phyloP scores from a whole-genome alignment of 352 stramenopile genomes.

The Phytophthora fragariaefolia region DNA sequence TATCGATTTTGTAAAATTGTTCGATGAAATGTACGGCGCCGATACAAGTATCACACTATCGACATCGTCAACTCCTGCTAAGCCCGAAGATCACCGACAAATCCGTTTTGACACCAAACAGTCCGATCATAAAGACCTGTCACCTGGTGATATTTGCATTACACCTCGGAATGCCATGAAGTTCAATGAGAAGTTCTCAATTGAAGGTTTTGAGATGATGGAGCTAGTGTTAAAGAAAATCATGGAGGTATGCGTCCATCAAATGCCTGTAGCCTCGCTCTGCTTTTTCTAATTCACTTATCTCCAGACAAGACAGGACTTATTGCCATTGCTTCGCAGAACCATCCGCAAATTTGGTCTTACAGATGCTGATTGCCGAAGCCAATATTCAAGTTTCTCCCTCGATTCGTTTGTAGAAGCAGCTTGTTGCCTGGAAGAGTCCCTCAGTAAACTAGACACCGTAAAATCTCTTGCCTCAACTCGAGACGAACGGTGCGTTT shows the following conservation, averaged over 20 bases:
- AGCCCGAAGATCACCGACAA: neutral
- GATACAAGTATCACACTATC: constrained; percentile 17
- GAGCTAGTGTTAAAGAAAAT: constrained; percentile 13
- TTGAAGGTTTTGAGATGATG: constrained; percentile 12
- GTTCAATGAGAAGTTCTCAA: neutral
- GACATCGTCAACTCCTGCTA: constrained; percentile 16
- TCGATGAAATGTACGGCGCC: constrained; percentile 37
- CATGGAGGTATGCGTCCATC: constrained; percentile 12
- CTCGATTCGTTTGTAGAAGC: constrained; percentile 11
- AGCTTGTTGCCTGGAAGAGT: constrained; percentile 21
- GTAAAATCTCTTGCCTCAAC: constrained; percentile 18
- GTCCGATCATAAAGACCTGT: neutral
- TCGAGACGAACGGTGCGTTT: constrained; percentile 28
- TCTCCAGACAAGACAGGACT: constrained; percentile 1
- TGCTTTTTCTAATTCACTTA: neutral
- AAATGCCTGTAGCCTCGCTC: neutral
- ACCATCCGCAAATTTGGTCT: constrained; percentile 12
- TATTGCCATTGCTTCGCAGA: constrained; percentile 1
- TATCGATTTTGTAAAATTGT: constrained; percentile 28
- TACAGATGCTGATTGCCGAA: neutral
- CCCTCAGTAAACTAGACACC: constrained; percentile 5
- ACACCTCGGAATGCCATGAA: neutral
- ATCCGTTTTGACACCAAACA: neutral
- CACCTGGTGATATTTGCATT: neutral
- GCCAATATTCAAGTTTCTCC: constrained; percentile 1